phyloP scores from a whole-genome alignment of 2,329 filamentous ascomycete genomes.

The Calonectria naviculata region DNA sequence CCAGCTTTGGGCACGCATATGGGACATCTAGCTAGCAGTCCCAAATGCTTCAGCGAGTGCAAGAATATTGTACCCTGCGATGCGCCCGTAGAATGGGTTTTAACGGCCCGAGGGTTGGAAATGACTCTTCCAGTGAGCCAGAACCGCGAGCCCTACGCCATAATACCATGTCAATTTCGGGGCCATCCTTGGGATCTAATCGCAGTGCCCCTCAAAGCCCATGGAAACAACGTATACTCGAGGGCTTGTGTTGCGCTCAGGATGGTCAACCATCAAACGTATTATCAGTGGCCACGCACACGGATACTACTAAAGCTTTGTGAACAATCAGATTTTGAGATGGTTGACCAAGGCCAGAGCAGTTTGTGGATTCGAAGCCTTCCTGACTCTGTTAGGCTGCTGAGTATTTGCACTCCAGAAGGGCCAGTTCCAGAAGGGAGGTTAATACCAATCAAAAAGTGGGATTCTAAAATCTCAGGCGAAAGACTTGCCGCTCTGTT shows the following conservation, averaged over 20 bases:
- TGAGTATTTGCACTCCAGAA: background rate
- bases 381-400: background rate
- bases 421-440: background rate
- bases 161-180: background rate
- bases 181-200: background rate
- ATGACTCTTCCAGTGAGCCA: background rate
- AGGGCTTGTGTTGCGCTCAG: background rate
- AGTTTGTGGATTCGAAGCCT: background rate
- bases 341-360: background rate
- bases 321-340: background rate
- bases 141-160: background rate
- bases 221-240: background rate
- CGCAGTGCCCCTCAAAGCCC: background rate
- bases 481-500: background rate
- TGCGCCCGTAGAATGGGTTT: background rate
- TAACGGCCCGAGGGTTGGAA: background rate
- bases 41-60: background rate
- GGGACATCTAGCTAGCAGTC: background rate
- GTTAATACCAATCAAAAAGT: background rate
- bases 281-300: background rate
- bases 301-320: background rate
- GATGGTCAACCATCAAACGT: background rate
- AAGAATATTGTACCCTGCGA: background rate
- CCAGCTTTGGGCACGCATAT: no score
- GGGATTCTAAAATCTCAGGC: fast-evolving